A percentile compares a stretch with the other conserved stretches of the same genome.
These are phyloP conservation scores for Pseudogymnoascus pannorum DNA, from an alignment of 2,329 filamentous ascomycete genomes.

Conservation along the genomic window DNA sequence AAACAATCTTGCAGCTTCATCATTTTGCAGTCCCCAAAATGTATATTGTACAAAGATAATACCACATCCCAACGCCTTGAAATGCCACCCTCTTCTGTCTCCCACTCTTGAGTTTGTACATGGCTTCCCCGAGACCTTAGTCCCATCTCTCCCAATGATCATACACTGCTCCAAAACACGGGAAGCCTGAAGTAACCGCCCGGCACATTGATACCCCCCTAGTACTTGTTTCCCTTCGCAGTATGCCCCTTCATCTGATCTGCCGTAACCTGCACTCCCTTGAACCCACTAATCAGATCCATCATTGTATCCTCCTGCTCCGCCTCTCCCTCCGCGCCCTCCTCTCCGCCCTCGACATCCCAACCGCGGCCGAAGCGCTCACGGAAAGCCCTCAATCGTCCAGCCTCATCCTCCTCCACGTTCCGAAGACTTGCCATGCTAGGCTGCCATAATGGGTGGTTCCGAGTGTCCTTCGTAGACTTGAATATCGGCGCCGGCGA, in stretches of 20 bases:
- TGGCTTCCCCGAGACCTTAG: slow-evolving; percentile 17
- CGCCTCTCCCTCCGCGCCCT: slow-evolving; percentile 21
- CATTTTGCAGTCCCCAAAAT: slow-evolving; percentile 1
- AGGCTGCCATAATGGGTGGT: slow-evolving; percentile 88
- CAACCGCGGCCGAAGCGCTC: slow-evolving; percentile 76
- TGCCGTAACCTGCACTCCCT: slow-evolving; percentile 18
- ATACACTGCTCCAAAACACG: background rate
- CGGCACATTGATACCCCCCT: slow-evolving; percentile 8
- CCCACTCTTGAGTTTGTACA: slow-evolving; percentile 25
- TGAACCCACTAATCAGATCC: slow-evolving; percentile 47
- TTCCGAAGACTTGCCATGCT: slow-evolving; percentile 72
- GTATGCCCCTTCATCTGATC: slow-evolving; percentile 31
- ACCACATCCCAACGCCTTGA: slow-evolving; percentile 8
- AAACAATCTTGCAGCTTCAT: slow-evolving; percentile 12
- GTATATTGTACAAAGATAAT: slow-evolving; percentile 9
- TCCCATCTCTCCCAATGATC: background rate
- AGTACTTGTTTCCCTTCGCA: slow-evolving; percentile 31
- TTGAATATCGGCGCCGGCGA: slow-evolving; percentile 56
- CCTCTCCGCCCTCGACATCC: slow-evolving; percentile 49
- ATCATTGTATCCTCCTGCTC: slow-evolving; percentile 47
- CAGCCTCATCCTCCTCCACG: slow-evolving; percentile 91
- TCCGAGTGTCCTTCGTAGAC: slow-evolving; percentile 73
- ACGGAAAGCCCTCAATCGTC: slow-evolving; percentile 78
- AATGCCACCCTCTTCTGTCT: slow-evolving; percentile 1
- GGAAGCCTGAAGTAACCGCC: background rate